Base-by-base conservation (phyloP, 1,139 yeast genomes). In the Suhomyces yuchorum region DNA sequence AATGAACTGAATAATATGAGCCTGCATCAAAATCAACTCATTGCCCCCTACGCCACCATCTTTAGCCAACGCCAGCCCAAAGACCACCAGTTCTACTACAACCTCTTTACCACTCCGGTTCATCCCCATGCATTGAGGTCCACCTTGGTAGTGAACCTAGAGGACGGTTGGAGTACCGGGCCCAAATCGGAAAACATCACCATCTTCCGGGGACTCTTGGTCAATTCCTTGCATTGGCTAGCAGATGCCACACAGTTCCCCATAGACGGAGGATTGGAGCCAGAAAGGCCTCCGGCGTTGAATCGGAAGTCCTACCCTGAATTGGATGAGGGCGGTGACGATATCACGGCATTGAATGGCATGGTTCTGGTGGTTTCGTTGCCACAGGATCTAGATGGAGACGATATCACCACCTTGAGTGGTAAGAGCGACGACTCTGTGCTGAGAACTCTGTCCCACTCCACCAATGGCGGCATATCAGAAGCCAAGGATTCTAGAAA, bases 321-420 rank as follows among this genome's bases (percentile, higher is more conserved):
- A 15, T 42, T 54, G 40, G 63, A 59, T 34, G 56, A 55, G 18
- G 67, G 55, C 1, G 66, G 65, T 8, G 64, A 62, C 28, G 68
- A 64, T 42, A 60, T 64, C 37, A 61, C 67, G 8, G 52, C 56
- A 9, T 45, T 61, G 32, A 56, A 47, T 34, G 65, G 61, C 1
- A 50, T 42, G 33, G 44, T 39, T 17, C 52, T 47, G 52, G 41
- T 43, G 15, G 44, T 35, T 3, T 40, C 50, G 5, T 17, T 43
- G 11, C 44, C 44, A 14, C 50, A 47, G 7, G 60, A 58, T 18
- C 23, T 44, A 2, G 68, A 65, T 35, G 69, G 68, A 33, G 72
- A 65, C 22, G 73, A 68, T 51, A 64, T 69, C 28, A 68, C 73
- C 22, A 60, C 60, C 6, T 55, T 61, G 46, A 56, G 51, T 43